A percentile compares a stretch with the other conserved stretches of the same genome.
Evolutionary conservation across 2,329 filamentous ascomycete species (phyloP).

Genomic region (Neopestalotiopsis sp.): DNA sequence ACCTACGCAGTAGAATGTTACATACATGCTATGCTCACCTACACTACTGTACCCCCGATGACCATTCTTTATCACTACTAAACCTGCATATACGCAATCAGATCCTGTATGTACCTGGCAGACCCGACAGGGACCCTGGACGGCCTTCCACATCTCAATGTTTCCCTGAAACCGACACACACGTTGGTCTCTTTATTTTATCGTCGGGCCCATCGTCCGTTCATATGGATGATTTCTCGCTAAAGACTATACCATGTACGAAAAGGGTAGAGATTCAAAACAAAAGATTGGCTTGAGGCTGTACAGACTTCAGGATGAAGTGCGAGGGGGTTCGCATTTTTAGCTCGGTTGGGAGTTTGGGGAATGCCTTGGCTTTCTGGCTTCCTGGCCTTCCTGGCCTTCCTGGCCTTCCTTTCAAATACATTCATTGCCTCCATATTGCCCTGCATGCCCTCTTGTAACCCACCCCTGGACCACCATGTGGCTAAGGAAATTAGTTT

Average conservation of each 20-base stretch:
- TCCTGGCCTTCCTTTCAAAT: not conserved
- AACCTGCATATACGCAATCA: not conserved
- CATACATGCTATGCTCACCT: not conserved
- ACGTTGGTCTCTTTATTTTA: not conserved
- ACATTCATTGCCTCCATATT: not conserved
- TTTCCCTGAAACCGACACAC: not conserved
- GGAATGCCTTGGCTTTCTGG: not conserved
- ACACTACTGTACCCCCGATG: not conserved
- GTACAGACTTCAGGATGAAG: not conserved
- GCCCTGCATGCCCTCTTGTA: not conserved
- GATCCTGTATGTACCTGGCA: not conserved
- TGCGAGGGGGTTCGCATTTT: not conserved
- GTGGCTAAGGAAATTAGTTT: slow-evolving; percentile 8
- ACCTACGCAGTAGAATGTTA: not conserved
- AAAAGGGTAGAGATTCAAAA: not conserved
- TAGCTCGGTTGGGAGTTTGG: not conserved
- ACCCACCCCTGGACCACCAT: slow-evolving; percentile 7
- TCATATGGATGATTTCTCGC: not conserved
- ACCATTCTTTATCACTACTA: not conserved
- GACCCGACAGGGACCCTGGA: not conserved
- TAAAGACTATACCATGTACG: not conserved
- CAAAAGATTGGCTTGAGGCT: no score
- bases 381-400: no score
- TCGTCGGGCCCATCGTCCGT: not conserved
- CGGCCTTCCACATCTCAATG: not conserved